Percentiles rank a stretch among this genome's conserved stretches.
Evolutionary conservation across 2,329 filamentous ascomycete species (phyloP).

Genomic region (Penicillium sp.): DNA sequence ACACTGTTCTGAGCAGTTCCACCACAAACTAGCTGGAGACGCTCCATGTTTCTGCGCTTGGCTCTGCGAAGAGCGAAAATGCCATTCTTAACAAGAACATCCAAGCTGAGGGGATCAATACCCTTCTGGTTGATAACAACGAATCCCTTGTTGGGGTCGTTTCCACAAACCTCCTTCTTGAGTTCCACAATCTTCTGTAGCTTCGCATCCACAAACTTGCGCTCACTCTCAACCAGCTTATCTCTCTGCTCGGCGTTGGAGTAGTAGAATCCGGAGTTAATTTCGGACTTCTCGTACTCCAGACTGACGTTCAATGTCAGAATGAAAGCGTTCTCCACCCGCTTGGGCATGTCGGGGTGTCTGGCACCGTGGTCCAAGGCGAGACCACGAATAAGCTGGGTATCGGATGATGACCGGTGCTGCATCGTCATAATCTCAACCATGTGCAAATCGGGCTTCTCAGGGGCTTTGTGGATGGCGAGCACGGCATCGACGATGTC

Average conservation of each 20-base stretch:
- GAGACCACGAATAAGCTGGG: constrained; percentile 88
- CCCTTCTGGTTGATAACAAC: constrained; percentile 99
- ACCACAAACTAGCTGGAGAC: constrained; percentile 90
- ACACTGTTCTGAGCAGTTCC: constrained; percentile 93
- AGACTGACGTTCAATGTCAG: constrained; percentile 93
- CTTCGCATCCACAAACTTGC: constrained; percentile 93
- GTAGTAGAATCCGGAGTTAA: constrained; percentile 99
- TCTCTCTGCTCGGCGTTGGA: constrained; percentile 94
- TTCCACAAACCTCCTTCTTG: constrained; percentile 96
- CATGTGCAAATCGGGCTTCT: constrained; percentile 97
- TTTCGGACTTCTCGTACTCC: constrained; percentile 98
- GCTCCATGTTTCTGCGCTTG: constrained; percentile 99
- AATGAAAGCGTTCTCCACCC: constrained; percentile 92
- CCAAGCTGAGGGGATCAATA: constrained; percentile 92
- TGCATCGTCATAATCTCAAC: constrained; percentile 99
- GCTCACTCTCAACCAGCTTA: constrained; percentile 96
- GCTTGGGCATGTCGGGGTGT: constrained; percentile 97
- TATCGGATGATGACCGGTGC: constrained; percentile 92
- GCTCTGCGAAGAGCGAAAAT: constrained; percentile 91
- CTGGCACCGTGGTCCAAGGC: constrained; percentile 92
- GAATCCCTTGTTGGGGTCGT: constrained; percentile 90
- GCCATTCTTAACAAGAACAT: constrained; percentile 96
- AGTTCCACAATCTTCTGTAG: constrained; percentile 95
- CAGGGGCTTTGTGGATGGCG: constrained; percentile 82
- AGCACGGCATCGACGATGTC: constrained; percentile 96